phyloP scores from a whole-genome alignment of 176 grass and related monocot genomes.

The Calamus simplicifolius region DNA sequence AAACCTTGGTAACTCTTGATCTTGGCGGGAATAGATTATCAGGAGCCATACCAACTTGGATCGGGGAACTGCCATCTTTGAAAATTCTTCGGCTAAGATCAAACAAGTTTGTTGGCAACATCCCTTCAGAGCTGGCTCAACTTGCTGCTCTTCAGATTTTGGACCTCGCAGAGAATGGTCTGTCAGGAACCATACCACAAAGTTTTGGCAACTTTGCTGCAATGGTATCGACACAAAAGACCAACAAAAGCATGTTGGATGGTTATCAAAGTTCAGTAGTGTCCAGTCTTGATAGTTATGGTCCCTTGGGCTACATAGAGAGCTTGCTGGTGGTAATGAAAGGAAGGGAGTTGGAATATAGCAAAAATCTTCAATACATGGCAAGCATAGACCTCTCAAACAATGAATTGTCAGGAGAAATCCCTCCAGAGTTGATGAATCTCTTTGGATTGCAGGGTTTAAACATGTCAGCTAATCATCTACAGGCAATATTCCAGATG shows the following conservation, averaged over 20 bases:
- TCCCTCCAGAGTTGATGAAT: constrained; percentile 16
- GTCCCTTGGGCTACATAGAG: too few species aligned
- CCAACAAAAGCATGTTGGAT: too few species aligned
- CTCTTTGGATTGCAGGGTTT: constrained; percentile 21
- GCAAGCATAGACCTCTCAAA: constrained; percentile 22
- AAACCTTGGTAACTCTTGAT: too few species aligned
- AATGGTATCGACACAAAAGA: not conserved
- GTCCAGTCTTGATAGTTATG: too few species aligned
- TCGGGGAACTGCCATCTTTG: too few species aligned
- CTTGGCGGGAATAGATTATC: too few species aligned
- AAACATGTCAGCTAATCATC: constrained; percentile 34
- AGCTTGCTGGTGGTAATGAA: constrained; percentile 11
- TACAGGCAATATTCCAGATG: constrained; percentile 23
- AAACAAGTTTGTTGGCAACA: too few species aligned
- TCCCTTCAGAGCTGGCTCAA: too few species aligned
- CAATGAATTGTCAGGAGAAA: constrained; percentile 18
- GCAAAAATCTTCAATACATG: not conserved
- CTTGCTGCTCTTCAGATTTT: constrained; percentile 8
- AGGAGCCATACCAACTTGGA: too few species aligned
- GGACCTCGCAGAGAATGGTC: constrained; percentile 23
- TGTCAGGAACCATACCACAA: constrained; percentile 14
- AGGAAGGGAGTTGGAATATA: constrained; percentile 17
- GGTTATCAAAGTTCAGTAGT: too few species aligned
- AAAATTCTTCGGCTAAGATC: too few species aligned
- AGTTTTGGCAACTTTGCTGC: constrained; percentile 13